Evolutionary conservation across 768 basidiomycete species (phyloP).

Genomic region (Gloeophyllum trabeum): DNA sequence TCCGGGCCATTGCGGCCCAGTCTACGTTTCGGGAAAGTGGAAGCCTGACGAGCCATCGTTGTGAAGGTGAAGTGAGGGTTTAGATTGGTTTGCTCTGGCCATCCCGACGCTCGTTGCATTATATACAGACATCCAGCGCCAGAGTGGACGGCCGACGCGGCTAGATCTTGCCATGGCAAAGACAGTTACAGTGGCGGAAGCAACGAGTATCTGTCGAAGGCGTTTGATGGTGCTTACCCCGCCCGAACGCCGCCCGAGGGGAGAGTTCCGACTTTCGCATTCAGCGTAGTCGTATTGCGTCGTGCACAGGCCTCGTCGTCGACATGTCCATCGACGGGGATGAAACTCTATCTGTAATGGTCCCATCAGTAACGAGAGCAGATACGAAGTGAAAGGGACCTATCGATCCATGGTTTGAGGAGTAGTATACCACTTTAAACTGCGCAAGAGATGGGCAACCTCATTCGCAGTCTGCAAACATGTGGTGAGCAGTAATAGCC

Average conservation of each 20-base stretch:
- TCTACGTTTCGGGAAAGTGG: constrained; percentile 1
- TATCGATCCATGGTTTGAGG: background rate
- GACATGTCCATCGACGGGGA: background rate
- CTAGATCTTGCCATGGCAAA: background rate
- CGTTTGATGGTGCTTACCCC: background rate
- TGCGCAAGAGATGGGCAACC: too few relatives aligned
- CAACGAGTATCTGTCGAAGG: background rate
- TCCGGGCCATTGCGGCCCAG: constrained; percentile 5
- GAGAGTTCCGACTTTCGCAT: background rate
- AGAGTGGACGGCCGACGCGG: background rate
- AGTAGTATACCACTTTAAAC: too few relatives aligned
- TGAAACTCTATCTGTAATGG: background rate
- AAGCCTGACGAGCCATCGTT: too few relatives aligned
- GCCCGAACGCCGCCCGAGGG: background rate
- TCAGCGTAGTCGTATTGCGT: background rate
- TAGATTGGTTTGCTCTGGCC: background rate
- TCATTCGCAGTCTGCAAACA: too few relatives aligned
- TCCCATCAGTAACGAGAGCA: background rate
- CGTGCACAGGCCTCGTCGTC: background rate
- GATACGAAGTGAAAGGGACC: background rate
- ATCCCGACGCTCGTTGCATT: background rate
- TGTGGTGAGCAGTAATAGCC: too few relatives aligned
- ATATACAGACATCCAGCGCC: background rate
- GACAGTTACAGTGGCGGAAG: background rate
- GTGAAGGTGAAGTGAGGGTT: too few relatives aligned